phyloP scores from a whole-genome alignment of 306 rosid species.

The Styphnolobium japonicum region DNA sequence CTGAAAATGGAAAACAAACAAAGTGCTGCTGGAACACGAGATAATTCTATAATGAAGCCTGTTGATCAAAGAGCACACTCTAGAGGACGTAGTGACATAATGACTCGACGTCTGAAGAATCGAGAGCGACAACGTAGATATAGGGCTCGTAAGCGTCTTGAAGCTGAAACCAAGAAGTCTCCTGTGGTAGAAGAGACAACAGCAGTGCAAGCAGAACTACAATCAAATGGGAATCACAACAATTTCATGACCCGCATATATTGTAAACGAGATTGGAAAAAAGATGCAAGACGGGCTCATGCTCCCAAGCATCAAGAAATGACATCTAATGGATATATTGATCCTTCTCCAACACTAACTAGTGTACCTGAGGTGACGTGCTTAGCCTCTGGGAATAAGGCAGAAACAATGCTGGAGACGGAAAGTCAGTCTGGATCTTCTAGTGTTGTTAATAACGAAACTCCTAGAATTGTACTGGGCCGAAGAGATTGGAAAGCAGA shows the following conservation, averaged over 20 bases:
- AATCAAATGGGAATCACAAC: constrained; percentile 36
- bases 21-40: constrained; percentile 39
- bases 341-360: constrained; percentile 28
- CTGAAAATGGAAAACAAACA: constrained; percentile 63
- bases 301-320: constrained; percentile 34
- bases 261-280: constrained; percentile 80
- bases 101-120: constrained; percentile 75
- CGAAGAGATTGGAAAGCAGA: constrained; percentile 95
- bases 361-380: constrained; percentile 33
- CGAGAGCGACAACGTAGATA: constrained; percentile 91
- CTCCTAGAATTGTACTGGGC: constrained; percentile 38
- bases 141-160: constrained; percentile 89
- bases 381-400: constrained; percentile 29
- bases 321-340: constrained; percentile 30
- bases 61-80: constrained; percentile 45
- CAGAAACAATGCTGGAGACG: constrained; percentile 31
- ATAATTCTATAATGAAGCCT: constrained; percentile 48
- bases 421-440: constrained; percentile 36
- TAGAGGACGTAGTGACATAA: constrained; percentile 50
- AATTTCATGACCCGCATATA: constrained; percentile 39
- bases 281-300: constrained; percentile 76
- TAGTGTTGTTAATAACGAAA: constrained; percentile 26
- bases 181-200: constrained; percentile 31
- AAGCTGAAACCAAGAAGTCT: constrained; percentile 53
- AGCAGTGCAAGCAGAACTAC: constrained; percentile 32